Conservation (phyloP, 1,284 basidiomycete genomes). For the Laetiporus sulphureus region DNA sequence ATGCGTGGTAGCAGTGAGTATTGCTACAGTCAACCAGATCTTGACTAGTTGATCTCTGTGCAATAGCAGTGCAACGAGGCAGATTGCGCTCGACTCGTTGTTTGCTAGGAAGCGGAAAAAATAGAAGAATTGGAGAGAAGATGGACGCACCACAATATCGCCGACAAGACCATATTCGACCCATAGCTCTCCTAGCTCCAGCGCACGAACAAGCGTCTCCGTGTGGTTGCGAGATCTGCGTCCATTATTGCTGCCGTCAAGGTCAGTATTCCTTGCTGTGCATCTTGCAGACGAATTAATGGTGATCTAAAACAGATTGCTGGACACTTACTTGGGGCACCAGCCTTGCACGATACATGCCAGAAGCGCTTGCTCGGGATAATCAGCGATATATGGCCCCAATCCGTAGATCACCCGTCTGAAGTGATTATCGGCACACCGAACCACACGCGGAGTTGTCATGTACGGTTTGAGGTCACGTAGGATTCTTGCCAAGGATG, state of each 20-base stretch:
- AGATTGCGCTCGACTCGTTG: no score
- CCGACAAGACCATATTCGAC: conserved; percentile 15
- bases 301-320: background rate
- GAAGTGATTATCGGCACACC: conserved; percentile 21
- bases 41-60: no score
- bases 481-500: conserved; percentile 12
- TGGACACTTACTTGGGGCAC: conserved; percentile 19
- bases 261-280: conserved; percentile 3
- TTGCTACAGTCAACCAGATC: no score
- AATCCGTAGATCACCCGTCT: conserved; percentile 18
- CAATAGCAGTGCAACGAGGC: no score
- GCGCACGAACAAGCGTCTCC: conserved; percentile 1
- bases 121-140: background rate
- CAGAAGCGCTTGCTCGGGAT: conserved; percentile 22
- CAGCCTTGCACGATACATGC: conserved; percentile 22
- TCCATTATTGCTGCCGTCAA: conserved; percentile 4
- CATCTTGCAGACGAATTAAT: conserved; percentile 10
- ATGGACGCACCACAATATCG: conserved; percentile 15
- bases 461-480: conserved; percentile 13
- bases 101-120: no score
- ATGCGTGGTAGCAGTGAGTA: no score
- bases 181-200: conserved; percentile 11
- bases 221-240: conserved; percentile 10
- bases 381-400: conserved; percentile 26
- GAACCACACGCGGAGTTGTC: conserved; percentile 14